Evolutionary conservation across 1,284 basidiomycete species (phyloP).

Genomic region (Rhizopogon parksii): DNA sequence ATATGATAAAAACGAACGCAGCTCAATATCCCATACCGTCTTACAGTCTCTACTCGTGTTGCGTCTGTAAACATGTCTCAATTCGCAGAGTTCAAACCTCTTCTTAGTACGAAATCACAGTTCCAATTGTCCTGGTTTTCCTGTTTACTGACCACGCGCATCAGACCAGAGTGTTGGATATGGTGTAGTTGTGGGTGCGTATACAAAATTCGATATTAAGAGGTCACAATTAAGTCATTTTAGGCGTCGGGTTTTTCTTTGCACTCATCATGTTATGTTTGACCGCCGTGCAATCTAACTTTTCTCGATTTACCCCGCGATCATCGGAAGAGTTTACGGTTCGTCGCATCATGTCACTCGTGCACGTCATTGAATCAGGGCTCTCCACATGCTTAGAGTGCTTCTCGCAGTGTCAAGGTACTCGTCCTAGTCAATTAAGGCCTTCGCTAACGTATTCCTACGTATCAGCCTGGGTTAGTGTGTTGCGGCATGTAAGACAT

Average conservation of each 20-base stretch:
- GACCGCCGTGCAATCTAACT: slow-evolving; percentile 40
- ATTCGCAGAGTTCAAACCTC: slow-evolving; percentile 20
- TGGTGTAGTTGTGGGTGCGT: slow-evolving; percentile 42
- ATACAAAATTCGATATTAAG: neutral
- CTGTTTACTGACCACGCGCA: neutral
- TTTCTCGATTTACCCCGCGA: slow-evolving; percentile 37
- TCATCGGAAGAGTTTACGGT: slow-evolving; percentile 54
- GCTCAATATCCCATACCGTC: neutral
- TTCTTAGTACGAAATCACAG: slow-evolving; percentile 13
- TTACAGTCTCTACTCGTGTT: too few relatives aligned
- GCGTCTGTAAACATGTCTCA: slow-evolving; percentile 1
- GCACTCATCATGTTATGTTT: slow-evolving; percentile 39
- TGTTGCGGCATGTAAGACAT: slow-evolving; percentile 47
- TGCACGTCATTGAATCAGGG: slow-evolving; percentile 27
- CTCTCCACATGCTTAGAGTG: slow-evolving; percentile 22
- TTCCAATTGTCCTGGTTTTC: neutral
- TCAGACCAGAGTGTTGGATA: slow-evolving; percentile 41
- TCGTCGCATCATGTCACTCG: neutral
- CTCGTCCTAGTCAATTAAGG: neutral
- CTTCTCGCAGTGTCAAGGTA: slow-evolving; percentile 45
- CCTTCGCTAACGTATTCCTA: slow-evolving; percentile 17
- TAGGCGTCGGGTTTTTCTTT: slow-evolving; percentile 47
- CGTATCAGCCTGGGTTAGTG: slow-evolving; percentile 52
- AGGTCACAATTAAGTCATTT: neutral
- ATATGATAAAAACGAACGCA: neutral